Evolutionary conservation across 2,329 filamentous ascomycete species (phyloP).

Genomic region (Trichoderma koningiopsis): DNA sequence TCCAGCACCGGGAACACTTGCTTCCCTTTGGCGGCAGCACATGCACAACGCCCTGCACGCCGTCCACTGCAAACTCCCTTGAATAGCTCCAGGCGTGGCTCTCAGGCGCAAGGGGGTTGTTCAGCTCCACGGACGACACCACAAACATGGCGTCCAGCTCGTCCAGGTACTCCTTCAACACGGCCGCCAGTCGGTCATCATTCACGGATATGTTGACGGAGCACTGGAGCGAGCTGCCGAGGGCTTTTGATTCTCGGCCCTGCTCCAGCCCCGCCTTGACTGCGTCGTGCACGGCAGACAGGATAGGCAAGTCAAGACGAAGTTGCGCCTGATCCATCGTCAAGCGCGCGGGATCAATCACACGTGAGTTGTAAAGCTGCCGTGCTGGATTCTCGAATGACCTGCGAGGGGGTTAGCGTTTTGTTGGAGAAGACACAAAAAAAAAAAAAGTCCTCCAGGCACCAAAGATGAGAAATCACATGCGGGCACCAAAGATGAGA

Average conservation of each 20-base stretch:
- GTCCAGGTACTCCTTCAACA: conserved; percentile 45
- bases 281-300: conserved; percentile 62
- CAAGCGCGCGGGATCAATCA: conserved; percentile 47
- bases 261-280: conserved; percentile 77
- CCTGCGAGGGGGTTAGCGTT: conserved; percentile 28
- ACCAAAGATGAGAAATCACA: neutral
- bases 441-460: neutral
- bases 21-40: conserved; percentile 53
- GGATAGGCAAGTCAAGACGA: conserved; percentile 46
- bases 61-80: conserved; percentile 47
- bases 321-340: conserved; percentile 43
- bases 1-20: conserved; percentile 92
- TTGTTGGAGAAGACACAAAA: conserved; percentile 26
- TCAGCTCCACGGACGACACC: conserved; percentile 63
- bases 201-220: conserved; percentile 61
- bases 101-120: conserved; percentile 35
- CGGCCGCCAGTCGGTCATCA: conserved; percentile 37
- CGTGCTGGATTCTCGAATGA: conserved; percentile 45
- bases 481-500: conserved; percentile 10
- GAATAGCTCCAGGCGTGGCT: conserved; percentile 45
- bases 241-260: conserved; percentile 68
- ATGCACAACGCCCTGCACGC: conserved; percentile 42
- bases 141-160: conserved; percentile 69
- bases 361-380: conserved; percentile 49
- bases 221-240: conserved; percentile 81